Conservation (phyloP, 768 basidiomycete species). For the Naganishia onofrii region DNA sequence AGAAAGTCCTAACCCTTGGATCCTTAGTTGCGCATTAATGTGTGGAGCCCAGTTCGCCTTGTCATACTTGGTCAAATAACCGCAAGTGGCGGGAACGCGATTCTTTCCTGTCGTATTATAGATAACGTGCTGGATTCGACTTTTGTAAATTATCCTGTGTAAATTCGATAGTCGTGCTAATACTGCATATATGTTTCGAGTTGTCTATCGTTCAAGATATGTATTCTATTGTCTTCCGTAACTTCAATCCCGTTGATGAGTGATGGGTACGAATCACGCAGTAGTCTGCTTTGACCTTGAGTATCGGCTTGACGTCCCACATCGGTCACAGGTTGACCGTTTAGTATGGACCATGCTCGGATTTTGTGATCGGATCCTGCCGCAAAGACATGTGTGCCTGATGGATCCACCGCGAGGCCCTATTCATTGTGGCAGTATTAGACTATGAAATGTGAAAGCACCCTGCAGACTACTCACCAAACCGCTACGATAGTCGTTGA, state of each 20-base stretch:
- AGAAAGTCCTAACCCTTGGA: too few relatives aligned
- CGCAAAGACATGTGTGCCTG: slow-evolving; percentile 15
- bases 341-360: slow-evolving; percentile 11
- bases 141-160: neutral
- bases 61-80: slow-evolving; percentile 25
- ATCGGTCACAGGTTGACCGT: slow-evolving; percentile 7
- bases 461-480: neutral
- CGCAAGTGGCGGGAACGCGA: neutral
- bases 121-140: neutral
- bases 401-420: slow-evolving; percentile 14
- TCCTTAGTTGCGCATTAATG: slow-evolving; percentile 8
- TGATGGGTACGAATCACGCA: neutral
- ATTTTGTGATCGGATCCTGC: slow-evolving; percentile 19
- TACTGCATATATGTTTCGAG: slow-evolving; percentile 20
- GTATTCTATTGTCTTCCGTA: slow-evolving; percentile 9
- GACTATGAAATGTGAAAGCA: neutral
- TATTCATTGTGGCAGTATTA: neutral
- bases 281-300: neutral
- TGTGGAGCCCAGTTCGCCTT: slow-evolving; percentile 25
- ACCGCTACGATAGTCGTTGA: slow-evolving; percentile 27
- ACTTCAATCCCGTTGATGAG: slow-evolving; percentile 12
- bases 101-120: neutral
- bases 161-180: neutral
- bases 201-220: slow-evolving; percentile 16
- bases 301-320: neutral